A percentile compares a stretch with the other conserved stretches of the same genome.
These are phyloP conservation scores for Lupinus albus DNA, from an alignment of 306 rosid species.

Conservation along the genomic window DNA sequence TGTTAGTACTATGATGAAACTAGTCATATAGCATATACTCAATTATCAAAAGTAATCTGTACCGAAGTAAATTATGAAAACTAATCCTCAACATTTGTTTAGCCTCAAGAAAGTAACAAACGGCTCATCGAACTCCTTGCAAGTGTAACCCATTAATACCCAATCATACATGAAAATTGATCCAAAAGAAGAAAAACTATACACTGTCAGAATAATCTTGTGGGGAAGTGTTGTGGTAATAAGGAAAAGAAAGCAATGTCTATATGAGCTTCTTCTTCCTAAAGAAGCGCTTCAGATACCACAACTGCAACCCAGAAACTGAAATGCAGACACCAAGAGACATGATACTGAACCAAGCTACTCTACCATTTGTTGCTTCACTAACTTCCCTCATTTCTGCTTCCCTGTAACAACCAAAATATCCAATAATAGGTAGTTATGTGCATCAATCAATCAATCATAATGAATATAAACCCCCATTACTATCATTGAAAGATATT, in stretches of 20 bases:
- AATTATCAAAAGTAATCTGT: conserved; percentile 23
- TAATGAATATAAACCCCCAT: conserved; percentile 8
- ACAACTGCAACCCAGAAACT: conserved; percentile 47
- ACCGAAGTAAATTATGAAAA: no score
- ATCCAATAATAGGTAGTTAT: conserved; percentile 35
- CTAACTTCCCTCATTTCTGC: conserved; percentile 67
- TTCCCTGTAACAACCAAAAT: conserved; percentile 54
- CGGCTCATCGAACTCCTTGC: conserved; percentile 21
- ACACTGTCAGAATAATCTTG: conserved; percentile 19
- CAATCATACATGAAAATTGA: conserved; percentile 35
- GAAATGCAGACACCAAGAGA: conserved; percentile 53
- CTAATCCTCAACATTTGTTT: conserved; percentile 8
- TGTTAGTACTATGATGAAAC: not conserved
- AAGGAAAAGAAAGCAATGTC: conserved; percentile 17
- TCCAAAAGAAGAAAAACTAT: conserved; percentile 30
- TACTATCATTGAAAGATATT: conserved; percentile 1
- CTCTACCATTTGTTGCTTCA: conserved; percentile 57
- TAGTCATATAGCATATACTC: conserved; percentile 4
- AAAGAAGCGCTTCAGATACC: conserved; percentile 53
- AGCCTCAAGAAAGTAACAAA: not conserved
- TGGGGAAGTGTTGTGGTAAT: conserved; percentile 12
- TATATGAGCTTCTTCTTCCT: conserved; percentile 76
- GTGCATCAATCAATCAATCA: not conserved
- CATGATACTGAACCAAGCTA: conserved; percentile 62
- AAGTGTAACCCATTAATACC: conserved; percentile 10